Base-by-base conservation (phyloP, 352 stramenopile species). In the Phytophthora vignae region DNA sequence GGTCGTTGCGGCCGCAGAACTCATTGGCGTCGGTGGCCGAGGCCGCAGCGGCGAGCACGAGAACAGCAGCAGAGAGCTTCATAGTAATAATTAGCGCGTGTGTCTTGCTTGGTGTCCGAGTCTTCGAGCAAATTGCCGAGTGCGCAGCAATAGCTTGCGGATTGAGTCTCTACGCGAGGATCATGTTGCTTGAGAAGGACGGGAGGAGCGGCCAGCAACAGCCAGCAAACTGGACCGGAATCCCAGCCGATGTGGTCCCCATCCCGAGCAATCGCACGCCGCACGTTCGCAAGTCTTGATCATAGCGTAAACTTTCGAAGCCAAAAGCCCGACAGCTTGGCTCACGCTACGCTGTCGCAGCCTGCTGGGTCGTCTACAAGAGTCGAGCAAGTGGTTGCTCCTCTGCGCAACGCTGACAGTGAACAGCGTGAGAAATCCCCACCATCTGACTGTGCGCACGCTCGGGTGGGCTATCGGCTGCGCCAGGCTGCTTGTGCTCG, bases 1-100 rank as follows among this genome's bases (percentile, higher is more conserved):
- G 46, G 46, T 67, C 74, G 59, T 73, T 69, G 33, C 74, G 74
- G 55, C 70, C 74, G 38, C 58, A 65, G 58, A 56, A 65, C 19
- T 65, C 29, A 12, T 56, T 29, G 27, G 46, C 58, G 17, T 40
- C 48, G 33, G 46, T 29, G 56, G 56, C 17, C 17, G 57, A 55
- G 31, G 58, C 50, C n/a, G 46, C 46, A 25, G 50, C 22, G 12
- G 50, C 48, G 29, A 65, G n/a, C 7, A 40, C 48, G 29, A 65
- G 42, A 19, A 38, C 40, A 58, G 40, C 40, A 38, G 46, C 46
- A 29, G 27, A 31, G 58, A 72, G 25, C 56, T 72, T 72, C 60
- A 64, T 69, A 15, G 40, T 27, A 11, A 17, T 58, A 10, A 10
- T 3, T 29, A 29, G 25, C 25, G 19, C 12, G 44, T 11, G 9